Conservation (phyloP, 305 asterid genomes). For the Solanum chacoense region DNA sequence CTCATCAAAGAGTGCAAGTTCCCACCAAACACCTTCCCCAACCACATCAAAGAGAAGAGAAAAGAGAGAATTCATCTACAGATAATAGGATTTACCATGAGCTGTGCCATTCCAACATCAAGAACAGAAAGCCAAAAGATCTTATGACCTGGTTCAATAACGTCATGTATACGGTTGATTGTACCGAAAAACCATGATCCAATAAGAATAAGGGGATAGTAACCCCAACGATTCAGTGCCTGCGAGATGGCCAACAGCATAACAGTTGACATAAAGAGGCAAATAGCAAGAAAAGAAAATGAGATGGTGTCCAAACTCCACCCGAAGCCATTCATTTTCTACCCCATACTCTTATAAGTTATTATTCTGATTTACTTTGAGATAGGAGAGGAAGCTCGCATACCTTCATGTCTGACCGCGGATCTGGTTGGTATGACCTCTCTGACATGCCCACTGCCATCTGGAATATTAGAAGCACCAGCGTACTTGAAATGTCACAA, state of each 20-base stretch:
- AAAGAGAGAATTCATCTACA: background rate
- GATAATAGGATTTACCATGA: slow-evolving; percentile 49
- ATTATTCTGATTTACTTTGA: background rate
- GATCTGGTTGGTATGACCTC: slow-evolving; percentile 53
- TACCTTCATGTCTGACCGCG: slow-evolving; percentile 82
- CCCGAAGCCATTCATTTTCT: background rate
- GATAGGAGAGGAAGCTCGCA: slow-evolving; percentile 1
- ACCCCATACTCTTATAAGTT: background rate
- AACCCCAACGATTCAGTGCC: slow-evolving; percentile 94
- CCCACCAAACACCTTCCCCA: background rate
- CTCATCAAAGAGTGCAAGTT: background rate
- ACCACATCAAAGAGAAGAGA: background rate
- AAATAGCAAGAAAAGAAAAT: background rate
- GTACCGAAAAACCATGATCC: slow-evolving; percentile 98
- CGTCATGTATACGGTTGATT: slow-evolving; percentile 88
- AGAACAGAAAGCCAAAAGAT: slow-evolving; percentile 97
- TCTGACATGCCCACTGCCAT: slow-evolving; percentile 97
- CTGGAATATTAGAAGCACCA: slow-evolving; percentile 37
- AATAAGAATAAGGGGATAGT: slow-evolving; percentile 90
- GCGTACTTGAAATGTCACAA: background rate
- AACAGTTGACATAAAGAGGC: background rate
- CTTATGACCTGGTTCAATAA: slow-evolving; percentile 78
- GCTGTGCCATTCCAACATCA: slow-evolving; percentile 94
- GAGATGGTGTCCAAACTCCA: background rate
- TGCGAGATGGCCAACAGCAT: slow-evolving; percentile 12